Conservation (phyloP, 2,329 filamentous ascomycete species). For the Fusarium sp. region DNA sequence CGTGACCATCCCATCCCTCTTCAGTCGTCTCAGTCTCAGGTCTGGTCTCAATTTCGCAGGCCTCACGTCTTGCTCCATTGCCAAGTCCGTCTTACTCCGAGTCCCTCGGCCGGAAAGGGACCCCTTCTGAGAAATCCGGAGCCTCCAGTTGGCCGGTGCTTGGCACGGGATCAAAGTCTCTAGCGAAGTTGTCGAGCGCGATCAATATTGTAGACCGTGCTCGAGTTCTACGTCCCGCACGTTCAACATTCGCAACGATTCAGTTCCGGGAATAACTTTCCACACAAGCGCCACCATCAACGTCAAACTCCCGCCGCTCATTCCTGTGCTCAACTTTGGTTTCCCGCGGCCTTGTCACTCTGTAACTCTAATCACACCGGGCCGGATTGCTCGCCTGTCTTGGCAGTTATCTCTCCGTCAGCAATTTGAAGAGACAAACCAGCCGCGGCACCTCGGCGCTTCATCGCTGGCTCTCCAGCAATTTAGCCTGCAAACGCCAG, state of each 20-base stretch:
- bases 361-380: not conserved
- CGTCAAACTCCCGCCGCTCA: conserved; percentile 7
- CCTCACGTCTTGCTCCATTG: conserved; percentile 28
- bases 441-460: conserved; percentile 26
- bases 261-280: conserved; percentile 7
- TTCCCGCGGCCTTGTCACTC: conserved; percentile 4
- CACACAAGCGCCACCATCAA: conserved; percentile 7
- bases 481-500: conserved; percentile 9
- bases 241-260: not conserved
- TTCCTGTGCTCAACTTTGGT: conserved; percentile 7
- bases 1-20: conserved; percentile 32
- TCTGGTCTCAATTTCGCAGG: conserved; percentile 24
- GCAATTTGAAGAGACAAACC: conserved; percentile 4
- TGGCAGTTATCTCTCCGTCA: conserved; percentile 17
- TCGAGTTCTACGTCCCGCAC: not conserved
- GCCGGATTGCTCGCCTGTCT: conserved; percentile 10
- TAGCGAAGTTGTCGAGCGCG: not conserved
- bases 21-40: conserved; percentile 1
- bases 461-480: conserved; percentile 14
- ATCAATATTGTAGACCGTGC: not conserved
- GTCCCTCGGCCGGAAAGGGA: conserved; percentile 31
- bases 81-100: conserved; percentile 18
- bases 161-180: conserved; percentile 7
- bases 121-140: conserved; percentile 18
- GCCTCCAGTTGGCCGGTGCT: conserved; percentile 7